phyloP scores from a whole-genome alignment of 1,139 yeast species.

The Candida buenavistaensis region DNA sequence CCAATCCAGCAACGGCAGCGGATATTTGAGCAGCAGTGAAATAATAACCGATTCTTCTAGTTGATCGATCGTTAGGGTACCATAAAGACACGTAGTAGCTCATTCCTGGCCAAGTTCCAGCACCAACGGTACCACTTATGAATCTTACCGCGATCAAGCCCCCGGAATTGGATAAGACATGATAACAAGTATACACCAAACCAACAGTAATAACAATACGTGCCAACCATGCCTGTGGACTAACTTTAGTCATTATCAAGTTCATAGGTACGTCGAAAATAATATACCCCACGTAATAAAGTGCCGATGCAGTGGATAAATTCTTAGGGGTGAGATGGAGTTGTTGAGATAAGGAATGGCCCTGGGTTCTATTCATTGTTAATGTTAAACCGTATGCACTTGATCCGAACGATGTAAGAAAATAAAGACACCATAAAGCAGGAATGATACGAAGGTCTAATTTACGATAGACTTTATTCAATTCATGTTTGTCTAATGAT shows the following conservation, averaged over 20 bases:
- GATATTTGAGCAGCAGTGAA: conserved; percentile 90
- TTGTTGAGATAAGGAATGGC: conserved; percentile 61
- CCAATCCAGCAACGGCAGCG: conserved; percentile 83
- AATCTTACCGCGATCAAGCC: conserved; percentile 75
- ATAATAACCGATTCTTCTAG: conserved; percentile 82
- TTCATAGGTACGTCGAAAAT: conserved; percentile 89
- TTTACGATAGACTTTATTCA: conserved; percentile 63
- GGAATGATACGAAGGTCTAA: conserved; percentile 76
- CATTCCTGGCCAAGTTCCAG: conserved; percentile 95
- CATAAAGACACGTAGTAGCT: conserved; percentile 80
- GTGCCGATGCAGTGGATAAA: conserved; percentile 74
- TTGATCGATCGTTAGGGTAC: conserved; percentile 80
- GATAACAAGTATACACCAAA: conserved; percentile 70
- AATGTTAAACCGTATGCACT: conserved; percentile 77
- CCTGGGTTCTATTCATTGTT: conserved; percentile 69
- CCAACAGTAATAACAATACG: conserved; percentile 80
- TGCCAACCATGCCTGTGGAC: conserved; percentile 84
- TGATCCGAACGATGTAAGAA: conserved; percentile 76
- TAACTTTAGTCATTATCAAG: conserved; percentile 75
- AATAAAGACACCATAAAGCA: conserved; percentile 79
- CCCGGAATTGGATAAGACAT: conserved; percentile 50
- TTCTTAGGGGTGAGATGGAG: conserved; percentile 56
- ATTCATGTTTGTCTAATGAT: conserved; percentile 28
- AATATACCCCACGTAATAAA: conserved; percentile 80
- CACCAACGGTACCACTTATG: conserved; percentile 77